Conservation (phyloP, 345 rosid genomes). For the Bruguiera sexangula region DNA sequence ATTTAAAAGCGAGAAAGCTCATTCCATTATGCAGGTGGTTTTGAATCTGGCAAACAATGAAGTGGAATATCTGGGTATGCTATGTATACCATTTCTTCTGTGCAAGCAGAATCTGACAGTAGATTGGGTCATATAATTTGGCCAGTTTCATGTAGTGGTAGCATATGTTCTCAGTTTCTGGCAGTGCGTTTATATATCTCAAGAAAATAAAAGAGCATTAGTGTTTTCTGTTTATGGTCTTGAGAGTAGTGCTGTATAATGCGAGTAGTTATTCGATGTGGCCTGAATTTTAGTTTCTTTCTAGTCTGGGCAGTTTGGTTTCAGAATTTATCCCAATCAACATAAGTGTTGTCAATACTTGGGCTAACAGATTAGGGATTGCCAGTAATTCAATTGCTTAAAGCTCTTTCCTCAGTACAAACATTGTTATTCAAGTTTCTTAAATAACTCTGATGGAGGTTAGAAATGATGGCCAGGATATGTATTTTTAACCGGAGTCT, state of each 20-base stretch:
- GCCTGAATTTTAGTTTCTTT: background rate
- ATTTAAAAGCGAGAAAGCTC: conserved; percentile 68
- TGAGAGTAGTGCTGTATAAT: background rate
- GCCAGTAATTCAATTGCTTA: too few species aligned
- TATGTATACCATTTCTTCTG: too few species aligned
- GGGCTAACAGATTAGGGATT: too few species aligned
- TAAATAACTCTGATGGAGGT: too few species aligned
- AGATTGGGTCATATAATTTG: background rate
- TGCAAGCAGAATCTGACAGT: too few species aligned
- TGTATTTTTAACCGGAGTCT: too few species aligned
- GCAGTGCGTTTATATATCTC: background rate
- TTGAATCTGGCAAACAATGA: conserved; percentile 92
- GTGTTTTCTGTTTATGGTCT: background rate
- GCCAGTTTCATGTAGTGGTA: background rate
- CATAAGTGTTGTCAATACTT: too few species aligned
- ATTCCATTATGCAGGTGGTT: conserved; percentile 64
- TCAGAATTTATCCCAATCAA: background rate
- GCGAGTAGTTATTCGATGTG: background rate
- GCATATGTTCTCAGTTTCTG: background rate
- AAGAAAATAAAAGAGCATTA: background rate
- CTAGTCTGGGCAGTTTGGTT: background rate
- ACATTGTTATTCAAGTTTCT: too few species aligned
- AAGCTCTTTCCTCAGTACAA: too few species aligned
- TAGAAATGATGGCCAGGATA: too few species aligned
- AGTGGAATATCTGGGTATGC: conserved; percentile 63